Conservation (phyloP, 140 eudicot genomes). For the Anethum foeniculum region DNA sequence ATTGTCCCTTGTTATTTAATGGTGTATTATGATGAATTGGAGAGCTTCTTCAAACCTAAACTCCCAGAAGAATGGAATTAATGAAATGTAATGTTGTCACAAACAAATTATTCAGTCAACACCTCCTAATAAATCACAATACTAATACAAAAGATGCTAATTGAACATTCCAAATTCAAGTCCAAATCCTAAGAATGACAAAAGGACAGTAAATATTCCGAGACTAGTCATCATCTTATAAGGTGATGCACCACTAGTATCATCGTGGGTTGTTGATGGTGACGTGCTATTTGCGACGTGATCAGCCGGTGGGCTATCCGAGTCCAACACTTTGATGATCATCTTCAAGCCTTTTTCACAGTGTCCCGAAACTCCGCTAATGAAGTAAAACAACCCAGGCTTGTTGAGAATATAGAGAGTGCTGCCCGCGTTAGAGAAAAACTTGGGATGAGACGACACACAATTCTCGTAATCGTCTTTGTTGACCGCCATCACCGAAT, state of each 20-base stretch:
- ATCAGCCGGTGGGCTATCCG: constrained; percentile 13
- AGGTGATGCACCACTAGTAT: background rate
- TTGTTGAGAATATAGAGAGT: constrained; percentile 32
- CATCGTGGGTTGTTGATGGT: background rate
- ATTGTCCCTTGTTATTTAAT: background rate
- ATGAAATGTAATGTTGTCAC: background rate
- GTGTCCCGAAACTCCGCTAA: constrained; percentile 64
- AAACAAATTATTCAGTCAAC: background rate
- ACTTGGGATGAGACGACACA: constrained; percentile 37
- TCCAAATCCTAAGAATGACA: background rate
- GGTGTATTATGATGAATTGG: background rate
- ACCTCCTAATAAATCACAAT: background rate
- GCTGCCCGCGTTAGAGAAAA: constrained; percentile 59
- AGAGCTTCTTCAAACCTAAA: background rate
- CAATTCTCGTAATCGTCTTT: constrained; percentile 66
- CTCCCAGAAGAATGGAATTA: background rate
- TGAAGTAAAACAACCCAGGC: constrained; percentile 60
- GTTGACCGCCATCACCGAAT: constrained; percentile 62
- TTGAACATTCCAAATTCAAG: background rate
- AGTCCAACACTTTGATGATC: constrained; percentile 68
- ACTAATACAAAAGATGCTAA: background rate
- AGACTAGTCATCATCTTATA: background rate
- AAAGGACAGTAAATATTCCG: background rate
- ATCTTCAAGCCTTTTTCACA: constrained; percentile 64
- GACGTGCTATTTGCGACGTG: background rate